Evolutionary conservation across 306 rosid genomes (phyloP).

Genomic region (Calophaca sinica): DNA sequence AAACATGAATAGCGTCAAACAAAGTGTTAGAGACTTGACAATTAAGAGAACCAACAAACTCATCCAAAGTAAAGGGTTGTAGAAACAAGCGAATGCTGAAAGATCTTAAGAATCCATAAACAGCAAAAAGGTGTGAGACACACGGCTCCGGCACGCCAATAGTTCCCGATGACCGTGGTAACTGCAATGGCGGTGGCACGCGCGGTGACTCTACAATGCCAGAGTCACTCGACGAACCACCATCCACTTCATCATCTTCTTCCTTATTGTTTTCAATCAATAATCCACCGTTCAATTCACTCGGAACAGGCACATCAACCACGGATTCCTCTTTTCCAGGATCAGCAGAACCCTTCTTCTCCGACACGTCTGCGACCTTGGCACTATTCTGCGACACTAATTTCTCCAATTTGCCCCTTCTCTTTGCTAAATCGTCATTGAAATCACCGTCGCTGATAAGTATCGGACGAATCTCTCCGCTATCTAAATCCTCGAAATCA

Average conservation of each 20-base stretch:
- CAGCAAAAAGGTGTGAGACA: constrained; percentile 76
- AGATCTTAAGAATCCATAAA: constrained; percentile 84
- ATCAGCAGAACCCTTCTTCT: constrained; percentile 41
- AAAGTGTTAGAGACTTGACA: constrained; percentile 61
- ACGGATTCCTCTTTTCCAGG: constrained; percentile 35
- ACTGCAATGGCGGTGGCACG: constrained; percentile 58
- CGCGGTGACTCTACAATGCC: constrained; percentile 41
- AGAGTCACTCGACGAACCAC: constrained; percentile 58
- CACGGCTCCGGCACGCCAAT: constrained; percentile 82
- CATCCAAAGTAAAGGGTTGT: constrained; percentile 84
- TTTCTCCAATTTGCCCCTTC: constrained; percentile 63
- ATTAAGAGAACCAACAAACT: constrained; percentile 87
- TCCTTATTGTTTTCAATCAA: constrained; percentile 44
- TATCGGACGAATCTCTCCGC: constrained; percentile 71
- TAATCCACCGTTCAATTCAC: constrained; percentile 49
- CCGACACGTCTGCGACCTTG: not conserved
- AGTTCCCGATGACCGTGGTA: constrained; percentile 82
- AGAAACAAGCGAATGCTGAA: constrained; percentile 74
- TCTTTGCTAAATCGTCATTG: constrained; percentile 46
- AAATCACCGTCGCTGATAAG: constrained; percentile 57
- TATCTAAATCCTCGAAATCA: constrained; percentile 84
- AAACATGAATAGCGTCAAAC: constrained; percentile 82
- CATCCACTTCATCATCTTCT: constrained; percentile 50
- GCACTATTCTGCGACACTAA: constrained; percentile 39
- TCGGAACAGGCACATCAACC: constrained; percentile 46